Base-by-base conservation (phyloP, 2,329 filamentous ascomycete genomes). In the Trichoderma afroharzianum region DNA sequence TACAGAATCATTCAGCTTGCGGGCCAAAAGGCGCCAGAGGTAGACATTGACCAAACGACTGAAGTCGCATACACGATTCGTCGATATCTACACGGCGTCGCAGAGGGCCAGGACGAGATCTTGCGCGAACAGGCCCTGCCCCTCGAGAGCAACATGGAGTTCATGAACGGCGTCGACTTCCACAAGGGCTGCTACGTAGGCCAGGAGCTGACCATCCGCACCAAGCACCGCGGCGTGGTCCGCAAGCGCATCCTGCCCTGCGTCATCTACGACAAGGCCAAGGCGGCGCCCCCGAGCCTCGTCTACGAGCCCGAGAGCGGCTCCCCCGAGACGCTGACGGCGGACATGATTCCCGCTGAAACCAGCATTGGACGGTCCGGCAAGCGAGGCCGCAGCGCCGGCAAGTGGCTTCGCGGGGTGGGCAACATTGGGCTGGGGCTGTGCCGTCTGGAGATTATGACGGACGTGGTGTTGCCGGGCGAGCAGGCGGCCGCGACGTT, bases 181-280 rank as follows among this genome's bases (percentile, higher is more conserved):
- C 90, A 90, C 78, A 99, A 99, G 83, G 96, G 96, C 8, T 99
- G 96, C 82, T 99, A 99, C 81, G 90, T 98, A 8, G 96, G 96
- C 0, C 96, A 99, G 82, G 96, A 99, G 81, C 87, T 99, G 74
- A 98, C 96, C 1, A 97, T 98, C 75, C 91, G 96, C 55, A 99
- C 96, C 1, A 92, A 95, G 80, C 96, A 99, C 82, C 95, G 92
- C 14, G 96, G 96, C 26, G 93, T 99, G 18, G 93, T 99, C 53
- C 88, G 96, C 73, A 97, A 98, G 85, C 88, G 96, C 63, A 89
- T 98, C 63, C 81, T 99, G 67, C 96, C 96, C 0, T 90, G 95
- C 39, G 83, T 92, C 74, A 78, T 98, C 18, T 96, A 95, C 80
- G 83, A 83, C 7, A 80, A 79, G 6, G 82, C 83, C 43, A 80